Base-by-base conservation (phyloP, 1,284 basidiomycete species). In the Mrakiaceae sp. region DNA sequence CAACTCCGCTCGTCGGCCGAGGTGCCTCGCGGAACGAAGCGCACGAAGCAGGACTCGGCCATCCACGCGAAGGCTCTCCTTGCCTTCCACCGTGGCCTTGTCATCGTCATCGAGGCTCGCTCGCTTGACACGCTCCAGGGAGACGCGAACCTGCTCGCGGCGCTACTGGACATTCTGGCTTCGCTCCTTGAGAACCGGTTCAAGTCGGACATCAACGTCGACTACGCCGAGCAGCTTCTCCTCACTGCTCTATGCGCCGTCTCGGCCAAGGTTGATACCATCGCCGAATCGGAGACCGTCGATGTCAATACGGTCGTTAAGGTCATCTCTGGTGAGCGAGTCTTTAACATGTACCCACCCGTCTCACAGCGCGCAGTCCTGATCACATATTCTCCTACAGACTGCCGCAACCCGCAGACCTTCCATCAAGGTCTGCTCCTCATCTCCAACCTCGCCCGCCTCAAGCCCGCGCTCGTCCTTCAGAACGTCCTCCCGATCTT, bases 401-500 rank as follows among this genome's bases (percentile, higher is more conserved):
- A 85, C 11, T 88, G 90, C 3, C 83, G 85, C 64, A 97, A 96
- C 73, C 93, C 94, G 2, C 91, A 97, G 73, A 95, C 90, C 0
- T 94, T 94, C 77, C 87, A 98, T 70, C 89, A 95, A 73, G 91
- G 93, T 0, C 79, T 98, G 3, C 79, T 97, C n/a, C 81, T 98
- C 43, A 87, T 97, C 74, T 86, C 92, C 3, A 87, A 82, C 68
- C 78, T 98, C 60, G 89, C 92, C 1, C 82, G 85, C 46, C 79
- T 98, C 55, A 86, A 87, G 0, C 93, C 94, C 0, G 91, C 95
- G 66, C 87, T 90, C 7, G 90, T 96, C 12, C 80, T 98, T 44
- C 91, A 91, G 74, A 93, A 96, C 71, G 83, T 97, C 67, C 98
- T 98, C 92, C 94, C 96, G 5, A 87, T 99, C 65, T 98, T 99